Evolutionary conservation across 2,329 filamentous ascomycete species (phyloP).

Genomic region (Fusarium brevicatenulatum): DNA sequence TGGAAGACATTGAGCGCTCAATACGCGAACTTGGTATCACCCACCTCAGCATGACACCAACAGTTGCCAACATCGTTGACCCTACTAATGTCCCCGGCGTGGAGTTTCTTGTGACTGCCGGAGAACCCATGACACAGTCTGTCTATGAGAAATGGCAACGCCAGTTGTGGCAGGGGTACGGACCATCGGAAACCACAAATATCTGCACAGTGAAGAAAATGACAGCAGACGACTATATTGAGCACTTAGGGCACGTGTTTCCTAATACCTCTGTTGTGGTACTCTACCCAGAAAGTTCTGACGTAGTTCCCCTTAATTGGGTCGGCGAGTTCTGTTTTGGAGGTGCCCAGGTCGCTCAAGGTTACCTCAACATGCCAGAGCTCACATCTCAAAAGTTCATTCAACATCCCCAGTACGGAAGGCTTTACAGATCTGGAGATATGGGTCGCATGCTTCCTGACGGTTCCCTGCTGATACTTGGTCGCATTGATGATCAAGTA

Average conservation of each 20-base stretch:
- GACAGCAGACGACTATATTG: constrained; percentile 65
- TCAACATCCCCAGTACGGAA: constrained; percentile 73
- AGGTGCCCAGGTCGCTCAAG: constrained; percentile 80
- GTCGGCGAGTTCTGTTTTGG: constrained; percentile 89
- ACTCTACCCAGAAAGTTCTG: constrained; percentile 56
- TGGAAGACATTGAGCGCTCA: constrained; percentile 74
- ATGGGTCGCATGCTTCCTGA: constrained; percentile 82
- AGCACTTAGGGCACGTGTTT: constrained; percentile 80
- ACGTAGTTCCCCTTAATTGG: constrained; percentile 73
- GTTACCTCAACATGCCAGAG: constrained; percentile 74
- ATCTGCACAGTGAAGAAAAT: constrained; percentile 82
- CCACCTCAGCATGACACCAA: constrained; percentile 87
- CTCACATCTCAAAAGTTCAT: constrained; percentile 75
- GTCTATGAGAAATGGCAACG: constrained; percentile 76
- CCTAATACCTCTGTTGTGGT: constrained; percentile 81
- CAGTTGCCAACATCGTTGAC: constrained; percentile 79
- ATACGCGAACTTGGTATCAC: constrained; percentile 74
- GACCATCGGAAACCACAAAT: constrained; percentile 87
- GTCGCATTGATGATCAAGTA: constrained; percentile 80
- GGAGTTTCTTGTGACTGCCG: constrained; percentile 80
- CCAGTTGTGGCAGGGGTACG: constrained; percentile 82
- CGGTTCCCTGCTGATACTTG: constrained; percentile 77
- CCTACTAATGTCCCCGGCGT: constrained; percentile 76
- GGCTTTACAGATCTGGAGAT: constrained; percentile 85
- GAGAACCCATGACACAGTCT: constrained; percentile 79